Percentiles rank a stretch among this genome's conserved stretches.
These are phyloP conservation scores for Vitis amurensis DNA, from an alignment of 164 flowering plant genomes.

Conservation along the genomic window DNA sequence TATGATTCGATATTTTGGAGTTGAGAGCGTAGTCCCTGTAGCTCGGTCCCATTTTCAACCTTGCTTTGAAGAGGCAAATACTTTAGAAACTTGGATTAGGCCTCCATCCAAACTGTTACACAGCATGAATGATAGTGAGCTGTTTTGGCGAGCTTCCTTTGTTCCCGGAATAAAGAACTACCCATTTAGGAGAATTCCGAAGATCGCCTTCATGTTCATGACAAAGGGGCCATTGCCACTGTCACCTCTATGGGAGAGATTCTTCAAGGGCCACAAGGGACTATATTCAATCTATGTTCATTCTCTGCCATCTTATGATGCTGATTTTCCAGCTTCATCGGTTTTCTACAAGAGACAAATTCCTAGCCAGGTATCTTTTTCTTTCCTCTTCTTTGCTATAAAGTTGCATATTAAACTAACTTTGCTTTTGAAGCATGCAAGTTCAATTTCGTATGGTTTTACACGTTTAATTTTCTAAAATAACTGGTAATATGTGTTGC, in stretches of 20 bases:
- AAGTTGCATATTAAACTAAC: neutral
- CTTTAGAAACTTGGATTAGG: slow-evolving; percentile 56
- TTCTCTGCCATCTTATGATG: slow-evolving; percentile 54
- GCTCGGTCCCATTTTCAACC: slow-evolving; percentile 29
- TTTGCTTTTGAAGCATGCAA: neutral
- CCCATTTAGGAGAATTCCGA: slow-evolving; percentile 73
- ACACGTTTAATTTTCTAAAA: no score
- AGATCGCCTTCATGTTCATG: slow-evolving; percentile 96
- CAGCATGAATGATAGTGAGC: slow-evolving; percentile 70
- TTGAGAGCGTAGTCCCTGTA: slow-evolving; percentile 23
- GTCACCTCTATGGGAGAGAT: slow-evolving; percentile 88
- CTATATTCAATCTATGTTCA: slow-evolving; percentile 80
- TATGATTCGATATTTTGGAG: slow-evolving; percentile 37
- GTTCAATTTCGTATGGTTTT: no score
- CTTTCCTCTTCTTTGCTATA: neutral
- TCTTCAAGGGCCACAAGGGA: slow-evolving; percentile 66
- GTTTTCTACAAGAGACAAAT: slow-evolving; percentile 72
- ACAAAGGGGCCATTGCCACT: slow-evolving; percentile 87
- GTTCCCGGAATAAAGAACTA: slow-evolving; percentile 57
- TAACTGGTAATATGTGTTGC: no score
- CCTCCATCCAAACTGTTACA: slow-evolving; percentile 70
- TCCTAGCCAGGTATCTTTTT: slow-evolving; percentile 75
- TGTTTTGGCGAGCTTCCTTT: slow-evolving; percentile 82
- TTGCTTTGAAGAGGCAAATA: slow-evolving; percentile 41
- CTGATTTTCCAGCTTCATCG: slow-evolving; percentile 53